A percentile compares a stretch with the other conserved stretches of the same genome.
Conservation (phyloP, 2,329 filamentous ascomycete species). For the Bimuria novae-zelandiae region DNA sequence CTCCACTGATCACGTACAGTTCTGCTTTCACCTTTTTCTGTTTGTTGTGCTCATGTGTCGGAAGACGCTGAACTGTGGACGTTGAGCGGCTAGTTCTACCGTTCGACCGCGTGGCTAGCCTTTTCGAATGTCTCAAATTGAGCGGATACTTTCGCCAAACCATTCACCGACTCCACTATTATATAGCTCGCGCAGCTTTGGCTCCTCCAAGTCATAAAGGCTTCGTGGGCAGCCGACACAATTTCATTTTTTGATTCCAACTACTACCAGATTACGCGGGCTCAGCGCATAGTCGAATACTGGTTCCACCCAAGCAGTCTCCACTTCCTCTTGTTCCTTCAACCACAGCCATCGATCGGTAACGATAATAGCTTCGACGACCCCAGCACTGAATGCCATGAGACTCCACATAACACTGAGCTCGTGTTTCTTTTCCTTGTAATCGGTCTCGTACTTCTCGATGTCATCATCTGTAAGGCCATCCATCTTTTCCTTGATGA, state of each 20-base stretch:
- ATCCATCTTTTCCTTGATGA: conserved; percentile 69
- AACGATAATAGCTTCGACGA: conserved; percentile 89
- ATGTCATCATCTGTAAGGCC: conserved; percentile 77
- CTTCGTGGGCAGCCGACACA: too few species aligned
- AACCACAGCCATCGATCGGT: conserved; percentile 89
- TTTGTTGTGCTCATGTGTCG: too few species aligned
- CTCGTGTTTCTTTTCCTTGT: conserved; percentile 72
- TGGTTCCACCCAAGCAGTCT: conserved; percentile 85
- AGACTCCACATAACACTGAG: conserved; percentile 87
- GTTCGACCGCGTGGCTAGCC: too few species aligned
- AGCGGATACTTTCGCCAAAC: too few species aligned
- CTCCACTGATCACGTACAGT: not conserved
- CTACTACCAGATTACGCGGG: conserved; percentile 89
- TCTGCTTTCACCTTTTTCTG: too few species aligned
- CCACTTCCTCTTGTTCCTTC: conserved; percentile 72
- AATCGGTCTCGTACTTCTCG: conserved; percentile 68
- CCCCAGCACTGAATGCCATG: conserved; percentile 92
- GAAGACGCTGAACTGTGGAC: too few species aligned
- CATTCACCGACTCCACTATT: too few species aligned
- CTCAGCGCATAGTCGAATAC: conserved; percentile 89
- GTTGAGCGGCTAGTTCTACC: too few species aligned
- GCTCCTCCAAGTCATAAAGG: too few species aligned
- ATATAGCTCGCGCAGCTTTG: too few species aligned
- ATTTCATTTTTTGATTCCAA: conserved; percentile 74
- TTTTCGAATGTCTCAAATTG: too few species aligned